Base-by-base conservation (phyloP, 176 grass and related monocot species). In the Bonia amplexicaulis region DNA sequence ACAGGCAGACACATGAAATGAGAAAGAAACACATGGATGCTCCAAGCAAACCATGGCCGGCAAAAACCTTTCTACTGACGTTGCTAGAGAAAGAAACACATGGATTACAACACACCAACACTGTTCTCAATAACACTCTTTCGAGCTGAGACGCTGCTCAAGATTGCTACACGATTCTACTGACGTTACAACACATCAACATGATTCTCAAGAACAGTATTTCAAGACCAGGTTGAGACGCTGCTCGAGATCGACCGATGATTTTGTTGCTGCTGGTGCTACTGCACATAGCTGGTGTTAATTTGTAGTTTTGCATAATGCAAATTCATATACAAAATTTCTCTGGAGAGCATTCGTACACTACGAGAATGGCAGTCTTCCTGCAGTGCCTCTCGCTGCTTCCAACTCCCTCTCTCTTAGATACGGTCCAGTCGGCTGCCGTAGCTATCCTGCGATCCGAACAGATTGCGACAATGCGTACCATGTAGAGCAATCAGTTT, bases 381-480 rank as follows among this genome's bases (percentile, higher is more conserved):
- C 77, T 49, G 16, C 35, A 7, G 12, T 9, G 14, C 2, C 6
- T 40, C 7, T 60, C 6, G 6, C 44, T 67, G 19, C 23, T 22
- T 51, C 61, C 37, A 45, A 77, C 37, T 62, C 40, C 75, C 31
- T 68, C 44, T 59, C 3, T 41, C 19, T 52, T 80, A 85, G 52
- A 78, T 67, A 9, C 73, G 57, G 22, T 83, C 57, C 45, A 83
- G 20, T 73, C 69, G 85, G 20, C 46, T 46, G 6, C n/a, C 57
- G 27, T 87, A 69, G 86, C 84, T 92, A 3, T 92, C 91, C 74
- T 90, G 91, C 17, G 78, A 92, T 11, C 85, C 85, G 2, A 89
- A 53, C 63, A 33, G 52, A 7, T 74, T 71, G 77, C 72, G 88
- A 80, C 60, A 78, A 74, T 57, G 88, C 58, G 42, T 27, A 73